Conservation (phyloP, 331 rosid genomes). For the Acacia concinna region DNA sequence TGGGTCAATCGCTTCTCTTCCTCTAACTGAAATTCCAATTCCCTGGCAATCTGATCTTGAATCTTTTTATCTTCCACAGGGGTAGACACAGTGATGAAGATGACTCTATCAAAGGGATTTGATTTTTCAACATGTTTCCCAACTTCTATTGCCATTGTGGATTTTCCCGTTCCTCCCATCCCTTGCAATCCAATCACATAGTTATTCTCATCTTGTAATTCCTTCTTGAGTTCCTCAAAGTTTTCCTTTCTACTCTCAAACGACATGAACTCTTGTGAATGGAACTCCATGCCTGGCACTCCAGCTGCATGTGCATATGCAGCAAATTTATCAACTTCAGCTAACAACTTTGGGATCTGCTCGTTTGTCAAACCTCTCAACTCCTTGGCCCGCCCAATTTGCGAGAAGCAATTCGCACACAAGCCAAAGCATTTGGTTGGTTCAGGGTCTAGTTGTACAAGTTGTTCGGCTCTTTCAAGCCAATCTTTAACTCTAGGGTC, state of each 20-base stretch:
- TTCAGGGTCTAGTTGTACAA: neutral
- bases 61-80: neutral
- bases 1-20: neutral
- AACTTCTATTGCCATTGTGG: neutral
- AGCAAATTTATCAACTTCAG: neutral
- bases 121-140: neutral
- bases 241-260: conserved; percentile 9
- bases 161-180: conserved; percentile 16
- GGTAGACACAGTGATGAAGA: neutral
- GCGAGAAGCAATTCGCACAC: neutral
- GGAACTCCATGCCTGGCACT: neutral
- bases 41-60: neutral
- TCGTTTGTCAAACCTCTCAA: neutral
- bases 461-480: neutral
- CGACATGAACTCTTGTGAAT: neutral
- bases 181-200: conserved; percentile 18
- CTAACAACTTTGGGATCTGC: neutral
- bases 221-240: neutral
- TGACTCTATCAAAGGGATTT: neutral
- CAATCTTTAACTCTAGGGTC: neutral
- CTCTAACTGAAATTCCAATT: neutral
- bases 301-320: neutral
- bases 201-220: neutral
- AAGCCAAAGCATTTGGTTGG: neutral
- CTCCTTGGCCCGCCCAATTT: neutral